Percentiles rank a stretch among this genome's conserved stretches.
These are phyloP conservation scores for Cyberlindnera maritima DNA, from an alignment of 805 yeast species.

Conservation along the genomic window DNA sequence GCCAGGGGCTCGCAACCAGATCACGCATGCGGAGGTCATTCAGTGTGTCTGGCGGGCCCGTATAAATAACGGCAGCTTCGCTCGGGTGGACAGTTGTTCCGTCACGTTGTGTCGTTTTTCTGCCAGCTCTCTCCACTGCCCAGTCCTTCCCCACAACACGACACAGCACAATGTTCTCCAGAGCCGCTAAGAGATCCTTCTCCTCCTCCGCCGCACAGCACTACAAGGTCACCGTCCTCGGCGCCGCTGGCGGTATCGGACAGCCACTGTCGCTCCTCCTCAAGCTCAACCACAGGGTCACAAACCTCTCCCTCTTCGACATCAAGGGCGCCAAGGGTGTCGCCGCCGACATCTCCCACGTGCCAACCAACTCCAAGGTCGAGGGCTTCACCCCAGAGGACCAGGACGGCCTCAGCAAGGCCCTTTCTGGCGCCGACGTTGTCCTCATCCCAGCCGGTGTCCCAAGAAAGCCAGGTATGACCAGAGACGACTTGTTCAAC, in stretches of 20 bases:
- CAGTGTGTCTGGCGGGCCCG: constrained; percentile 2
- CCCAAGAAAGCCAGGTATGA: constrained; percentile 99
- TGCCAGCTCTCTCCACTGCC: too few species aligned
- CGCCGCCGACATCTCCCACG: constrained; percentile 92
- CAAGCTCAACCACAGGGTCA: constrained; percentile 85
- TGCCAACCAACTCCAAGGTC: constrained; percentile 89
- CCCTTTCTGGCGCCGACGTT: constrained; percentile 70
- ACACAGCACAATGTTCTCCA: constrained; percentile 51
- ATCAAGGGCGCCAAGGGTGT: constrained; percentile 94
- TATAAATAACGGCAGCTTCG: neutral
- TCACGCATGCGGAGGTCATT: constrained; percentile 11
- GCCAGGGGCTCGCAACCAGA: constrained; percentile 7
- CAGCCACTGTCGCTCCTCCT: constrained; percentile 80
- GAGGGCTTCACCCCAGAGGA: constrained; percentile 85
- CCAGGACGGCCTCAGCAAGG: constrained; percentile 65
- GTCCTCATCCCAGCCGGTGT: constrained; percentile 97
- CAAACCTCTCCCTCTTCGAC: constrained; percentile 84
- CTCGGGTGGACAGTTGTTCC: too few species aligned
- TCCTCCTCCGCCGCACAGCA: constrained; percentile 64
- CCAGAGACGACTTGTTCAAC: constrained; percentile 95
- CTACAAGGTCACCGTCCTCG: constrained; percentile 77
- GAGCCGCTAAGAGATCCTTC: constrained; percentile 59
- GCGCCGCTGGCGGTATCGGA: constrained; percentile 95
- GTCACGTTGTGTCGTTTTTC: neutral
- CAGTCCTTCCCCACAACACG: neutral